Evolutionary conservation across 257 asterid species (phyloP).

Genomic region (Plantago ovata): DNA sequence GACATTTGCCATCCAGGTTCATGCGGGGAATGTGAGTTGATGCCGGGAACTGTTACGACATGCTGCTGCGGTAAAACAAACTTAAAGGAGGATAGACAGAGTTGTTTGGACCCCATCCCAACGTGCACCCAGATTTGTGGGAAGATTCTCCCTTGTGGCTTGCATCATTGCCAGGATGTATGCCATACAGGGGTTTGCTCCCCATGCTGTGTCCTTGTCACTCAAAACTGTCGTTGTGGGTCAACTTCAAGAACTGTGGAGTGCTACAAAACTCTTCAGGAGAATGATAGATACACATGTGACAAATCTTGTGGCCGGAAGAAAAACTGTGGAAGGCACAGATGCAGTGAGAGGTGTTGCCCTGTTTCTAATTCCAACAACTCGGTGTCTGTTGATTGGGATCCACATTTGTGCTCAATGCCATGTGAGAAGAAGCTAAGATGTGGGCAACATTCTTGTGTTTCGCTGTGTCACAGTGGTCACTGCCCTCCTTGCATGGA

Average conservation of each 20-base stretch:
- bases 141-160: constrained; percentile 70
- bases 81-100: constrained; percentile 52
- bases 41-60: constrained; percentile 58
- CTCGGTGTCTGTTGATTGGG: constrained; percentile 47
- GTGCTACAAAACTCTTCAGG: constrained; percentile 60
- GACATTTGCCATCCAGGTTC: constrained; percentile 93
- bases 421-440: constrained; percentile 94
- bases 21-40: constrained; percentile 76
- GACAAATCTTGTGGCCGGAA: constrained; percentile 85
- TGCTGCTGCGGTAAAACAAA: constrained; percentile 91
- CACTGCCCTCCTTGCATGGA: constrained; percentile 97
- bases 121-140: constrained; percentile 72
- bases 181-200: constrained; percentile 84
- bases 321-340: constrained; percentile 95
- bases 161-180: constrained; percentile 59
- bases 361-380: constrained; percentile 54
- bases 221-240: constrained; percentile 85
- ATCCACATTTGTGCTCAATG: constrained; percentile 90
- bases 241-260: constrained; percentile 81
- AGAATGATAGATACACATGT: constrained; percentile 58
- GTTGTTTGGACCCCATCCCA: constrained; percentile 85
- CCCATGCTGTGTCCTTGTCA: constrained; percentile 67
- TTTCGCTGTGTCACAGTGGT: constrained; percentile 88
- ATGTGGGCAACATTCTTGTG: constrained; percentile 95
- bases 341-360: constrained; percentile 95